These are phyloP conservation scores for Lycium barbarum DNA, from an alignment of 257 asterid genomes.

Conservation along the genomic window DNA sequence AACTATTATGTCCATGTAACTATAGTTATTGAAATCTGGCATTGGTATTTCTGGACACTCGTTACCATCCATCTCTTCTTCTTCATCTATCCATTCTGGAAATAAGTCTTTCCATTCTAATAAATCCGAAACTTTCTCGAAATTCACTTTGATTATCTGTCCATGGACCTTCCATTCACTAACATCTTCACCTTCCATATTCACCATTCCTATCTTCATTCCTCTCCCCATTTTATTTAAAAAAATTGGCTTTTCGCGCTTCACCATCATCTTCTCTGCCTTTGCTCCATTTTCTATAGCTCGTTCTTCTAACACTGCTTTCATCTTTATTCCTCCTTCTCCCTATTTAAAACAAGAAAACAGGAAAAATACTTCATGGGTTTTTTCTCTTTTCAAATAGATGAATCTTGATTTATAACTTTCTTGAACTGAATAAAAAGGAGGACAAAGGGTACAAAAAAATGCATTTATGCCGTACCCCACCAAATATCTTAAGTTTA, in stretches of 20 bases:
- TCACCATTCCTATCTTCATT: constrained; percentile 69
- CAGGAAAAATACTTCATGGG: neutral
- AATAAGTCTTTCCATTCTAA: constrained; percentile 79
- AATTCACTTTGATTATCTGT: constrained; percentile 39
- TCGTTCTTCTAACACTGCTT: constrained; percentile 59
- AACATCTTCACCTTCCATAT: constrained; percentile 80
- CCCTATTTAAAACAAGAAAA: constrained; percentile 34
- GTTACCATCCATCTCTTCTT: constrained; percentile 82
- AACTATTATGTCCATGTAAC: constrained; percentile 65
- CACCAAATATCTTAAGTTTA: neutral
- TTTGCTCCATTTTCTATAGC: constrained; percentile 34
- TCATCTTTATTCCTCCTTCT: constrained; percentile 70
- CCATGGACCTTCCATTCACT: constrained; percentile 65
- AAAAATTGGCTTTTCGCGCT: constrained; percentile 72
- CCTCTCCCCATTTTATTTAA: constrained; percentile 52
- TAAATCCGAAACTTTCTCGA: constrained; percentile 55
- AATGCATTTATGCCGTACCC: neutral
- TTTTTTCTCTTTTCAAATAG: neutral
- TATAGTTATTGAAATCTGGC: constrained; percentile 56
- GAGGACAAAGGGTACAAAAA: neutral
- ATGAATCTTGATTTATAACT: neutral
- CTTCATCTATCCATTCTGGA: constrained; percentile 99
- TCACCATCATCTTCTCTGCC: constrained; percentile 46
- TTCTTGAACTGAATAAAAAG: neutral
- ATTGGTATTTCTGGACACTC: constrained; percentile 87